phyloP scores from a whole-genome alignment of 2,329 filamentous ascomycete species.

The Ascochyta clinopodiicola region DNA sequence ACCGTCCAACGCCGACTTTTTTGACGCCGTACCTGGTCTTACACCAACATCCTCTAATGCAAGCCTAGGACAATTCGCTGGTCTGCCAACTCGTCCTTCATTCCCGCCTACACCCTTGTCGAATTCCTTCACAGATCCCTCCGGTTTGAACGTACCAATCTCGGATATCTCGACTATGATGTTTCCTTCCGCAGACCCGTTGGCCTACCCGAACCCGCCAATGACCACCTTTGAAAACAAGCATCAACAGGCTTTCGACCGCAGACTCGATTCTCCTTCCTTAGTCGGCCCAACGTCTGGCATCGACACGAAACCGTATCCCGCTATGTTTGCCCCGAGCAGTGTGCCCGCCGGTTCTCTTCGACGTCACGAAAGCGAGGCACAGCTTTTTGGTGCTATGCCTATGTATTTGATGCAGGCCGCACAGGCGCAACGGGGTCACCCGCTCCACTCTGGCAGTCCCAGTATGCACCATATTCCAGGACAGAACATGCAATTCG shows the following conservation, averaged over 20 bases:
- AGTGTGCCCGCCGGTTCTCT: constrained; percentile 25
- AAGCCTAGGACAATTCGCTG: constrained; percentile 36
- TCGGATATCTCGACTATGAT: constrained; percentile 79
- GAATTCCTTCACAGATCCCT: constrained; percentile 40
- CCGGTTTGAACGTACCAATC: constrained; percentile 55
- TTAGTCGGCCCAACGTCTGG: constrained; percentile 28
- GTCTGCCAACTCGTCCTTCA: constrained; percentile 34
- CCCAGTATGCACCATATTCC: constrained; percentile 31
- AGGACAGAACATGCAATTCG: constrained; percentile 41
- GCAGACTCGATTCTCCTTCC: constrained; percentile 30
- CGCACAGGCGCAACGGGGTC: constrained; percentile 32
- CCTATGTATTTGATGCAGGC: constrained; percentile 73
- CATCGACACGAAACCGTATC: constrained; percentile 38
- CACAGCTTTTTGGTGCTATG: constrained; percentile 73
- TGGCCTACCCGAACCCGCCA: constrained; percentile 79
- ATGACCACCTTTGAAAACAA: constrained; percentile 64
- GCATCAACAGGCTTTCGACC: constrained; percentile 36
- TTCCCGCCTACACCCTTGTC: constrained; percentile 40
- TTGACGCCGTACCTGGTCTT: constrained; percentile 40
- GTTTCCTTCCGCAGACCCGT: constrained; percentile 79
- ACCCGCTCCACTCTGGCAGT: constrained; percentile 33
- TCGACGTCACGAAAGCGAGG: constrained; percentile 67
- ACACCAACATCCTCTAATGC: constrained; percentile 44
- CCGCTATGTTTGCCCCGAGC: constrained; percentile 31
- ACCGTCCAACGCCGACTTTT: constrained; percentile 36